Evolutionary conservation across 192 early-diverging fungal species (phyloP).

Genomic region (Spinellus fusiger): DNA sequence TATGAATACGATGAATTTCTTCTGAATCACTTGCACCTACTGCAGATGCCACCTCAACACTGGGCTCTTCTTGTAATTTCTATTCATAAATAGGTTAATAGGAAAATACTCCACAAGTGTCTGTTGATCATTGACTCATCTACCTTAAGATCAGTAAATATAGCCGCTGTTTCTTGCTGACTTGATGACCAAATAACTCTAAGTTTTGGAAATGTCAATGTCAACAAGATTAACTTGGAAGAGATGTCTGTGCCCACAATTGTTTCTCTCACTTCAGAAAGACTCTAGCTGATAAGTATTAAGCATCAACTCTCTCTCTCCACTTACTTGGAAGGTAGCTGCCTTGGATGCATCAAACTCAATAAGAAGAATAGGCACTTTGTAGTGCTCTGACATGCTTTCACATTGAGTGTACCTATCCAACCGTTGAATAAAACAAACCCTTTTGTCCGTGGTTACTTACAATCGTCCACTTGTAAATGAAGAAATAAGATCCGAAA

Average conservation of each 20-base stretch:
- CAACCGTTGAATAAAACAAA: background rate
- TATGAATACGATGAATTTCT: conserved; percentile 60
- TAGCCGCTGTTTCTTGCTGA: conserved; percentile 76
- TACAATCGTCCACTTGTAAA: conserved; percentile 80
- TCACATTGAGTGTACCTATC: conserved; percentile 77
- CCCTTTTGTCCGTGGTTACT: conserved; percentile 5
- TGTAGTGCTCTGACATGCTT: conserved; percentile 82
- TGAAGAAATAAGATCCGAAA: conserved; percentile 81
- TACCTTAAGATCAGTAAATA: conserved; percentile 89
- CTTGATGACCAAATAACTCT: conserved; percentile 83
- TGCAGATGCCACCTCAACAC: conserved; percentile 56
- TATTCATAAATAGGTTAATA: conserved; percentile 15
- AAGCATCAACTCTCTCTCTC: conserved; percentile 16
- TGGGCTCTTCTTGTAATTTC: conserved; percentile 74
- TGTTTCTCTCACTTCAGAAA: conserved; percentile 42
- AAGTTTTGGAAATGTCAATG: conserved; percentile 79
- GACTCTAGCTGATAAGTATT: conserved; percentile 40
- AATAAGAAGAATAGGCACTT: conserved; percentile 73
- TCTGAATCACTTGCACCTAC: conserved; percentile 63
- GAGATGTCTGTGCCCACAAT: conserved; percentile 57
- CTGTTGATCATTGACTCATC: background rate
- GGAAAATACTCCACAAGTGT: background rate
- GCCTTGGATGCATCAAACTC: conserved; percentile 87
- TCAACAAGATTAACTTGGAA: conserved; percentile 71
- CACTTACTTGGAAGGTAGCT: conserved; percentile 64